These are phyloP conservation scores for Chenopodium formosanum DNA, from an alignment of 148 eudicot genomes.

Conservation along the genomic window DNA sequence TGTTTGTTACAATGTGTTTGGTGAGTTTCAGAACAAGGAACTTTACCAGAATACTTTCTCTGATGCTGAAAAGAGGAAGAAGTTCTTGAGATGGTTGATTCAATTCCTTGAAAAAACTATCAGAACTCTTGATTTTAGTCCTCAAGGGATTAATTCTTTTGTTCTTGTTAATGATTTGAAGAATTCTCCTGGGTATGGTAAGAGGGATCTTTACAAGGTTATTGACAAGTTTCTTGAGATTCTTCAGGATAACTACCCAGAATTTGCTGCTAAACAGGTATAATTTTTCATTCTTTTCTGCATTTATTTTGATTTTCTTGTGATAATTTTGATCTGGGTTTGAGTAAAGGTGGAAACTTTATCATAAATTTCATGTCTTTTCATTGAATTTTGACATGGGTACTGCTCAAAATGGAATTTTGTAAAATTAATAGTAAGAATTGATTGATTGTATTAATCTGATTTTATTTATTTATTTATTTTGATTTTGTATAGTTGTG, in stretches of 20 bases:
- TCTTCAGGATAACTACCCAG: slow-evolving; percentile 79
- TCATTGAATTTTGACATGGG: slow-evolving; percentile 6
- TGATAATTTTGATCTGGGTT: neutral
- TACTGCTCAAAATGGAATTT: slow-evolving; percentile 6
- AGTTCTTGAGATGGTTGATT: slow-evolving; percentile 56
- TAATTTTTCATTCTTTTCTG: neutral
- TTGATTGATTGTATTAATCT: too few relatives aligned
- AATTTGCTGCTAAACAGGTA: slow-evolving; percentile 84
- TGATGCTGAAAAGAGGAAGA: slow-evolving; percentile 63
- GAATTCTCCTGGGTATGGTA: slow-evolving; percentile 68
- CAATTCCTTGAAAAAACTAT: slow-evolving; percentile 60
- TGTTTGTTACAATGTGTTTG: slow-evolving; percentile 63
- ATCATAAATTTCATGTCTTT: neutral
- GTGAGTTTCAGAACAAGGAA: slow-evolving; percentile 64
- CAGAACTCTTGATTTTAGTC: slow-evolving; percentile 65
- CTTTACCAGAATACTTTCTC: slow-evolving; percentile 55
- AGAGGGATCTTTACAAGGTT: slow-evolving; percentile 56
- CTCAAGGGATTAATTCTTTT: slow-evolving; percentile 53
- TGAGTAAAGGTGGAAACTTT: slow-evolving; percentile 7
- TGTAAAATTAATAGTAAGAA: too few relatives aligned
- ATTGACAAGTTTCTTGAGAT: slow-evolving; percentile 54
- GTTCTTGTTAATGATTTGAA: slow-evolving; percentile 68
- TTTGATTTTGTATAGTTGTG: slow-evolving; percentile 42
- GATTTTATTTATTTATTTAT: neutral
- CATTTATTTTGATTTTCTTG: neutral